These are phyloP conservation scores for Populus deltoides DNA, from an alignment of 345 rosid species.

Conservation along the genomic window DNA sequence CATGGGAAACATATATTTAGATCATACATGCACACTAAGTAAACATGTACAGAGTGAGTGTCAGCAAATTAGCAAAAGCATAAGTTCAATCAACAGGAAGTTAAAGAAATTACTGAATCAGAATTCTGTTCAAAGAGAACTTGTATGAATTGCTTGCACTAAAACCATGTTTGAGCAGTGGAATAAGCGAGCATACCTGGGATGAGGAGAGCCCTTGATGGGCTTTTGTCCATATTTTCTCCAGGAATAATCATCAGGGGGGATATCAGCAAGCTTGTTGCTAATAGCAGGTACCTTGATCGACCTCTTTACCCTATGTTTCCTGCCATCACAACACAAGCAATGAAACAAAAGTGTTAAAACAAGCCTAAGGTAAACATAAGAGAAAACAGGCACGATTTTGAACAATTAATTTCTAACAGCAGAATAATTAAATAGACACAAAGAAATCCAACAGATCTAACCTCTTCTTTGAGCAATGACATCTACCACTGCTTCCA, in stretches of 20 bases:
- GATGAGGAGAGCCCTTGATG: conserved; percentile 83
- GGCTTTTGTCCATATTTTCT: conserved; percentile 87
- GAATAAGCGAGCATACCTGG: conserved; percentile 42
- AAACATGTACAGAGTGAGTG: background rate
- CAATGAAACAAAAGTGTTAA: conserved; percentile 8
- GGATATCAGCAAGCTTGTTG: conserved; percentile 80
- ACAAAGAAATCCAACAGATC: background rate
- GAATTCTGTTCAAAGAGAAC: background rate
- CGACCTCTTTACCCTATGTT: conserved; percentile 67
- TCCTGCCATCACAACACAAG: conserved; percentile 40
- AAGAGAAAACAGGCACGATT: background rate
- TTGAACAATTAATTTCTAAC: background rate
- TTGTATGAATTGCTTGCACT: background rate
- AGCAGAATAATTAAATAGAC: background rate
- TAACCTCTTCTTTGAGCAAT: conserved; percentile 80
- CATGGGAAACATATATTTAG: background rate
- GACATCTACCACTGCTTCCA: conserved; percentile 61
- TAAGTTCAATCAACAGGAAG: background rate
- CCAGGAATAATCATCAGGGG: conserved; percentile 82
- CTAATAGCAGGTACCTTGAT: conserved; percentile 83
- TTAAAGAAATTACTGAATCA: background rate
- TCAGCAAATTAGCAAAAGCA: background rate
- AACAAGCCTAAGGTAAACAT: background rate
- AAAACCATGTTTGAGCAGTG: background rate
- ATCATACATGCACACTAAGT: conserved; percentile 3